Evolutionary conservation across 148 eudicot genomes (phyloP).

Genomic region (Silene latifolia): DNA sequence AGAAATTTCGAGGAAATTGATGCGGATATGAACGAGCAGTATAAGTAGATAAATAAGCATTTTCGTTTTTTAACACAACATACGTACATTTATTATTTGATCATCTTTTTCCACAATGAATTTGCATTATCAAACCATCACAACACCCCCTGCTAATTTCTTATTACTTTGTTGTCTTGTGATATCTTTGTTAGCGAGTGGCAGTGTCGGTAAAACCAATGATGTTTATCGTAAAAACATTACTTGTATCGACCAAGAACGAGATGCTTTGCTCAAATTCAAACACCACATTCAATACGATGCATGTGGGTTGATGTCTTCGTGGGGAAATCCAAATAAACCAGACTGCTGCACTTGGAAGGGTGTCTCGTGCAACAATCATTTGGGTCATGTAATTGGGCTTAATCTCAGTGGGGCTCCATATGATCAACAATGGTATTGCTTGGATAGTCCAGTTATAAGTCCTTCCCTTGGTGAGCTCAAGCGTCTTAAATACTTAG

Average conservation of each 20-base stretch:
- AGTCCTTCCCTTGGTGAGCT: conserved; percentile 2
- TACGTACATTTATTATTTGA: too few species aligned
- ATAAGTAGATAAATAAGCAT: too few species aligned
- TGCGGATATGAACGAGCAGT: too few species aligned
- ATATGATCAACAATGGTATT: too few species aligned
- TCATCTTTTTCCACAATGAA: neutral
- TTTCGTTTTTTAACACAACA: neutral
- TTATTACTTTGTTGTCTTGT: neutral
- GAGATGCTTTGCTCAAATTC: conserved; percentile 13
- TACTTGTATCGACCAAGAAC: conserved; percentile 1
- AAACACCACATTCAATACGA: neutral
- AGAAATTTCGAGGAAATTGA: too few species aligned
- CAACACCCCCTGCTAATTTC: neutral
- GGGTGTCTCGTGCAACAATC: conserved; percentile 6
- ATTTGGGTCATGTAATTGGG: neutral
- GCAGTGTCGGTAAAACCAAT: neutral
- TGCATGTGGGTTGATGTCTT: neutral
- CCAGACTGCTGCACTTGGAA: conserved; percentile 7
- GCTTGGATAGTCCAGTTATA: neutral
- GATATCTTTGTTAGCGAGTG: neutral
- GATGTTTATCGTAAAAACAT: neutral
- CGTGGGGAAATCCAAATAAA: neutral
- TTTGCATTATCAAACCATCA: neutral
- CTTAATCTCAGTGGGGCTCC: neutral
- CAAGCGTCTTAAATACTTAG: too few species aligned